Evolutionary conservation across 2,329 filamentous ascomycete species (phyloP).

Genomic region (Tolypocladium tropicale): DNA sequence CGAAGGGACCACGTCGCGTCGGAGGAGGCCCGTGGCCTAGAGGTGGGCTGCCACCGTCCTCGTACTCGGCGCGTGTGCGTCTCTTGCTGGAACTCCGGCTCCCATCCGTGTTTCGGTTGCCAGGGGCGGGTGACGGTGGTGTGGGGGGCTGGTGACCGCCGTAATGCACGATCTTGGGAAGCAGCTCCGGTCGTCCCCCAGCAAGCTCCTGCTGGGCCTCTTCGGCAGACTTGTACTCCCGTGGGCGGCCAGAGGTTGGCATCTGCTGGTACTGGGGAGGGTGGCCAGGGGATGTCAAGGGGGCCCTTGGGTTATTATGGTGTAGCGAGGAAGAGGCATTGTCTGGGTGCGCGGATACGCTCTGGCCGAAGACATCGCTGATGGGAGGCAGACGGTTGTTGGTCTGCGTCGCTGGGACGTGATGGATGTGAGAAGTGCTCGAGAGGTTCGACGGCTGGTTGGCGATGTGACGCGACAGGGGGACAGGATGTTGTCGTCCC

Average conservation of each 20-base stretch:
- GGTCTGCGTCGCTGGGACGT: constrained; percentile 78
- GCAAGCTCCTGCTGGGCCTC: constrained; percentile 86
- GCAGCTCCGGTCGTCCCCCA: constrained; percentile 81
- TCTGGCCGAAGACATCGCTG: constrained; percentile 85
- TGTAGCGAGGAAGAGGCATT: constrained; percentile 37
- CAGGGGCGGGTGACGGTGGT: constrained; percentile 67
- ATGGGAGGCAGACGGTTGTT: constrained; percentile 89
- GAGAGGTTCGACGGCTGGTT: constrained; percentile 77
- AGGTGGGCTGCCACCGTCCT: constrained; percentile 81
- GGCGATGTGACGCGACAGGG: constrained; percentile 64
- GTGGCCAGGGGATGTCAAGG: constrained; percentile 70
- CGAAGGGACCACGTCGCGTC: constrained; percentile 59
- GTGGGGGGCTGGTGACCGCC: constrained; percentile 88
- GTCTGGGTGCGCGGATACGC: constrained; percentile 54
- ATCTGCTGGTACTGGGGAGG: constrained; percentile 41
- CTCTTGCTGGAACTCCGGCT: constrained; percentile 56
- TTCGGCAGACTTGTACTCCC: constrained; percentile 92
- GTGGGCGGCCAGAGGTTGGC: constrained; percentile 51
- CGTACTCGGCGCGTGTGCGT: constrained; percentile 81
- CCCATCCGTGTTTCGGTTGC: constrained; percentile 33
- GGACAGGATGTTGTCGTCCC: constrained; percentile 70
- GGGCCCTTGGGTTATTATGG: constrained; percentile 53
- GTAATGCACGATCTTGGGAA: constrained; percentile 93
- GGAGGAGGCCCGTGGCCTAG: constrained; percentile 62
- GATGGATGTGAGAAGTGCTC: constrained; percentile 82